Percentiles rank a stretch among this genome's conserved stretches.
phyloP scores from a whole-genome alignment of 192 early-diverging fungal species.

The Podila clonocystis region DNA sequence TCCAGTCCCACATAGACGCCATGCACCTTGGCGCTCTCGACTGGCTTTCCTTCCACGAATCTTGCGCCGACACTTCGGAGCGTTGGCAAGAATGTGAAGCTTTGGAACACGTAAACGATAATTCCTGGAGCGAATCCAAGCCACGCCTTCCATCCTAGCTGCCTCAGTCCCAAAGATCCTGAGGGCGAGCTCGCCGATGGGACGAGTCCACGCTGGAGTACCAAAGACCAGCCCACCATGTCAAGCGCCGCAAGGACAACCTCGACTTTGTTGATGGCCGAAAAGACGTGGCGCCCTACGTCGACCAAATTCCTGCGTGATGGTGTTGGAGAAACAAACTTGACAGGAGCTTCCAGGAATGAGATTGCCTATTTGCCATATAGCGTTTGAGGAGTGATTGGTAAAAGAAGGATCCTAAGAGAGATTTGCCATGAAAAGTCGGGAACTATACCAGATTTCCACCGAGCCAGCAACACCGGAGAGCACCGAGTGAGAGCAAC shows the following conservation, averaged over 20 bases:
- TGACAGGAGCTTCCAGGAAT: slow-evolving; percentile 49
- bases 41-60: slow-evolving; percentile 25
- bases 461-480: slow-evolving; percentile 42
- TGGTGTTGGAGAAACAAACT: slow-evolving; percentile 43
- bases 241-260: slow-evolving; percentile 40
- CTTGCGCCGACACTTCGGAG: slow-evolving; percentile 15
- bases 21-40: slow-evolving; percentile 21
- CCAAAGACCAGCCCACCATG: slow-evolving; percentile 40
- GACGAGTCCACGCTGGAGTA: slow-evolving; percentile 21
- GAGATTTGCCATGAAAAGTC: background rate
- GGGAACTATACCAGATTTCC: slow-evolving; percentile 24
- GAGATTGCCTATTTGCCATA: slow-evolving; percentile 31
- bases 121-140: slow-evolving; percentile 23
- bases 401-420: background rate
- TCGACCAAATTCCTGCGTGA: slow-evolving; percentile 28
- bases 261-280: slow-evolving; percentile 49
- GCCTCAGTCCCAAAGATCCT: background rate
- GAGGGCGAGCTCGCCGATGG: background rate
- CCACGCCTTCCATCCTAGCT: slow-evolving; percentile 3
- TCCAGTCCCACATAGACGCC: slow-evolving; percentile 31
- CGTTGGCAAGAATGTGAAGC: slow-evolving; percentile 29
- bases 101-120: slow-evolving; percentile 27
- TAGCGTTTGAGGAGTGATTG: background rate
- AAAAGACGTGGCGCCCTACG: slow-evolving; percentile 53
- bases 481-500: slow-evolving; percentile 33